A percentile compares a stretch with the other conserved stretches of the same genome.
Evolutionary conservation across 2,329 filamentous ascomycete genomes (phyloP).

Genomic region (Xylaria sp.): DNA sequence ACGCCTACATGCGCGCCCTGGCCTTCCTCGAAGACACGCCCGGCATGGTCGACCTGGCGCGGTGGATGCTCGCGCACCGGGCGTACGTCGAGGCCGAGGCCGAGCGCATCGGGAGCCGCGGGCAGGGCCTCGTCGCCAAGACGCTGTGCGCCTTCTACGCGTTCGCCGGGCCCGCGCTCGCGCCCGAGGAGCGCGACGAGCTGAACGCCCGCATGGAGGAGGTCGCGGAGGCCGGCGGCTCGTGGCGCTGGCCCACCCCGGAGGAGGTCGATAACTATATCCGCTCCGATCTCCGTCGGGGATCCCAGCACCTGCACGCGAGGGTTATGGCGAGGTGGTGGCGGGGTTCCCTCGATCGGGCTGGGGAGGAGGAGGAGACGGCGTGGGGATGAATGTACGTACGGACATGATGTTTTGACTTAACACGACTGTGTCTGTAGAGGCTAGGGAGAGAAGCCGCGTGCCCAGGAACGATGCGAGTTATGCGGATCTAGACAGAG

Average conservation of each 20-base stretch:
- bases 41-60: constrained; percentile 58
- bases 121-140: constrained; percentile 35
- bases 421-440: no score
- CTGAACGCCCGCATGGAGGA: constrained; percentile 26
- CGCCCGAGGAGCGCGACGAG: constrained; percentile 25
- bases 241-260: constrained; percentile 36
- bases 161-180: constrained; percentile 49
- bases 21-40: constrained; percentile 62
- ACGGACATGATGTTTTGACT: no score
- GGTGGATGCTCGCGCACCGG: constrained; percentile 59
- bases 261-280: constrained; percentile 35
- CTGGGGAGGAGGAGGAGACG: not conserved
- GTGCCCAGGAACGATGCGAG: no score
- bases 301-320: constrained; percentile 24
- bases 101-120: constrained; percentile 34
- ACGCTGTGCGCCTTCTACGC: constrained; percentile 52
- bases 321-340: constrained; percentile 14
- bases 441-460: no score
- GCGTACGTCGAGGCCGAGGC: constrained; percentile 40
- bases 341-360: constrained; percentile 1
- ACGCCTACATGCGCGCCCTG: constrained; percentile 65
- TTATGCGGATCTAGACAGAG: no score
- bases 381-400: constrained; percentile 2
- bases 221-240: constrained; percentile 7
- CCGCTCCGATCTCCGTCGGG: constrained; percentile 21